Percentiles rank a stretch among this genome's conserved stretches.
These are phyloP conservation scores for Teratosphaeria zuluensis DNA, from an alignment of 2,329 filamentous ascomycete species.

Conservation along the genomic window DNA sequence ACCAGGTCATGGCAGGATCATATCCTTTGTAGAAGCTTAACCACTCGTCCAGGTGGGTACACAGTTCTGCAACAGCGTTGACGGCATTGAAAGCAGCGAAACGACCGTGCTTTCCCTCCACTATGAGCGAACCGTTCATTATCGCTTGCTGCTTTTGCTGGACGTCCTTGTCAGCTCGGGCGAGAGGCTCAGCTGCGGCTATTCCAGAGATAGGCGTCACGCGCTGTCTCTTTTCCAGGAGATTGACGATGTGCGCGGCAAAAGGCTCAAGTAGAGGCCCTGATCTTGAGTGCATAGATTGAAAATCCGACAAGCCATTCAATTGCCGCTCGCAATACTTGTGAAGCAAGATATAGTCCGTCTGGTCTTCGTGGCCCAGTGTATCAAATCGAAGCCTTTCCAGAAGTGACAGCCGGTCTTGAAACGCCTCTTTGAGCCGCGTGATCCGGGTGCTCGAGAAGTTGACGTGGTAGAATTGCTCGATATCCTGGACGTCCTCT, in stretches of 20 bases:
- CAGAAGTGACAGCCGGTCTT: not conserved
- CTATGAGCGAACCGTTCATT: conserved; percentile 22
- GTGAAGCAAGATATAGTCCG: not conserved
- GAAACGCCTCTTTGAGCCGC: not conserved
- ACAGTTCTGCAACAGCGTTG: conserved; percentile 33
- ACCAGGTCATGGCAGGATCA: conserved; percentile 50
- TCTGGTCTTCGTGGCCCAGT: not conserved
- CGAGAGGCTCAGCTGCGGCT: conserved; percentile 34
- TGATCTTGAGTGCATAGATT: not conserved
- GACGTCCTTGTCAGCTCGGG: conserved; percentile 28
- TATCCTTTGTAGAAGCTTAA: conserved; percentile 45
- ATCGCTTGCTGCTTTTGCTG: conserved; percentile 27
- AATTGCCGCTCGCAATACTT: not conserved
- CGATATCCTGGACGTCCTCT: conserved; percentile 1
- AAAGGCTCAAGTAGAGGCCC: conserved; percentile 37
- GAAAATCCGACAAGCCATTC: not conserved
- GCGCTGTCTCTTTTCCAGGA: conserved; percentile 42
- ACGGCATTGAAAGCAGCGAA: conserved; percentile 40
- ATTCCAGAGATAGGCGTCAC: conserved; percentile 36
- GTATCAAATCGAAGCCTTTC: not conserved
- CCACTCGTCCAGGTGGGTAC: conserved; percentile 37
- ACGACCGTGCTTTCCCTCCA: conserved; percentile 21
- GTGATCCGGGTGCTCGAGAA: not conserved
- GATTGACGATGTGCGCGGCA: conserved; percentile 28
- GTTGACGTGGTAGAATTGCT: conserved; percentile 1